Conservation (phyloP, 1,139 yeast species). For the Candida mesenterica region DNA sequence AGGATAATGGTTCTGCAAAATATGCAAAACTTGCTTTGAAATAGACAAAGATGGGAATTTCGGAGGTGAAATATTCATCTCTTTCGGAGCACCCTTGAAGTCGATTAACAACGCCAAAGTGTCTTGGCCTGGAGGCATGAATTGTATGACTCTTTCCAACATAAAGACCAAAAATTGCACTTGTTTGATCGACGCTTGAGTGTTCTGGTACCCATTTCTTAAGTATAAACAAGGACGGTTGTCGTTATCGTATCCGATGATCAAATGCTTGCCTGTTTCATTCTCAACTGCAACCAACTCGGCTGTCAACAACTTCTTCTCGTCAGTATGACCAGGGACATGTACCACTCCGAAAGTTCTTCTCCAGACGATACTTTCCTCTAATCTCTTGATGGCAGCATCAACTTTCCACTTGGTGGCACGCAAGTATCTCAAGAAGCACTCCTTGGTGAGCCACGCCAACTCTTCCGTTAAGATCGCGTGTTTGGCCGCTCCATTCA, state of each 20-base stretch:
- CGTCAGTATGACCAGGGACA: conserved; percentile 40
- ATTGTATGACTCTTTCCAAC: conserved; percentile 86
- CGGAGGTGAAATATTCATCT: conserved; percentile 35
- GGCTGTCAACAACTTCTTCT: conserved; percentile 51
- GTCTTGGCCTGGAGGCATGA: conserved; percentile 96
- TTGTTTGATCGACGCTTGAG: conserved; percentile 80
- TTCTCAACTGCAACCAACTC: conserved; percentile 69
- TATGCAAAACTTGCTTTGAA: conserved; percentile 72
- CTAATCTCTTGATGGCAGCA: conserved; percentile 71
- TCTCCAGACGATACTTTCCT: conserved; percentile 83
- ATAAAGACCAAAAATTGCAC: conserved; percentile 90
- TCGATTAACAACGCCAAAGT: conserved; percentile 86
- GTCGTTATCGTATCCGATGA: conserved; percentile 85
- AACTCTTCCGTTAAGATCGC: conserved; percentile 58
- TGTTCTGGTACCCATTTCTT: conserved; percentile 91
- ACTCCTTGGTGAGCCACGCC: conserved; percentile 90
- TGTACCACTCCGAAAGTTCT: conserved; percentile 83
- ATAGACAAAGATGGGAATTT: conserved; percentile 45
- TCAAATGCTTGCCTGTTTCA: conserved; percentile 84
- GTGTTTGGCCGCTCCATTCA: conserved; percentile 30
- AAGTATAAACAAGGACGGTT: conserved; percentile 87
- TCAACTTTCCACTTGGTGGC: conserved; percentile 86
- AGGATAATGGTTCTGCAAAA: conserved; percentile 84
- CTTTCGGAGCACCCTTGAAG: conserved; percentile 62
- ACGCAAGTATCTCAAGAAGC: conserved; percentile 79